Base-by-base conservation (phyloP, 2,329 filamentous ascomycete species). In the Nothomitra cinnamomea region DNA sequence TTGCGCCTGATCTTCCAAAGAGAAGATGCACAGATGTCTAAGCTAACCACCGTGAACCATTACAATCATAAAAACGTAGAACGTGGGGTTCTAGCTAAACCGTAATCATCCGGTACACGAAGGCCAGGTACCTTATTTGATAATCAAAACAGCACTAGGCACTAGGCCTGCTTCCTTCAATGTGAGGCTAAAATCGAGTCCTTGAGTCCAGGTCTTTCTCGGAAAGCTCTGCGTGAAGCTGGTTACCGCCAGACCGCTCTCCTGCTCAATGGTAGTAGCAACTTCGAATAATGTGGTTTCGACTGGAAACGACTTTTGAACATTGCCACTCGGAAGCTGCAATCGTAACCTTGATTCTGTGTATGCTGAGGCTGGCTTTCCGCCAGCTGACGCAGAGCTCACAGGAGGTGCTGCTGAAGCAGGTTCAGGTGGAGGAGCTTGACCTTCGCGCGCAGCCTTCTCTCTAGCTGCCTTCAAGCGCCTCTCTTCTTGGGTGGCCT, bases 271-370 rank as follows among this genome's bases (percentile, higher is more conserved):
- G 55, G 82, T 77, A 60, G 89, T 80, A 0, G 86, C 88, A 51
- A 98, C 82, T 69, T 98, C 90, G 61, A 95, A 95, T 10, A 98
- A 71, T 0, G 92, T 96, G 2, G 88, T 94, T 55, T 94, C 87
- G 4, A 86, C 88, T 0, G 87, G 82, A 58, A 94, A 81, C 0
- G 85, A 90, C 76, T 95, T 96, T 70, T 83, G 81, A 53, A 95
- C 72, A 57, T 85, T 89, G 13, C 87, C 87, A 17, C 70, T 72
- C 1, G 79, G 65, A 0, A 84, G 89, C 67, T 95, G 88, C 41
- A 98, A 70, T 56, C 89, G 77, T 57, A 98, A 69, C 25, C 92
- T 78, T 12, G 88, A 81, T 65, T 95, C 87, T 19, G 76, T 87
- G 65, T 92, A 86, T 53, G 82, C 79, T 3, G 79, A 77, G 51